Conservation (phyloP, 1,139 yeast species). For the Pichia sp. region DNA sequence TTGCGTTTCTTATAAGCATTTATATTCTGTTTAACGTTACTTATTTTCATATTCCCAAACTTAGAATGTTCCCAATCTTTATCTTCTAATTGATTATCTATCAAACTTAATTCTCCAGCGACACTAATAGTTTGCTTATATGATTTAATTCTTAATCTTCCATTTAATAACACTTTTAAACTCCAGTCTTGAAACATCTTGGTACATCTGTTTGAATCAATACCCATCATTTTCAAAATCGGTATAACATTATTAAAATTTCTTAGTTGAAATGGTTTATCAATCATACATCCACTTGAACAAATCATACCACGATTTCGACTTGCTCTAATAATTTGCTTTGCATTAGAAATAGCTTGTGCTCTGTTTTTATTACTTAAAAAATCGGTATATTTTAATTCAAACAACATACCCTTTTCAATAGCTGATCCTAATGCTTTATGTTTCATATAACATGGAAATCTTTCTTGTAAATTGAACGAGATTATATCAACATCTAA, state of each 20-base stretch:
- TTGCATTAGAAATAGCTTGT: slow-evolving; percentile 53
- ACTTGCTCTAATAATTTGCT: slow-evolving; percentile 76
- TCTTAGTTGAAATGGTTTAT: slow-evolving; percentile 45
- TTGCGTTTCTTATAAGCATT: slow-evolving; percentile 27
- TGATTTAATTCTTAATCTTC: slow-evolving; percentile 63
- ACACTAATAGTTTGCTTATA: slow-evolving; percentile 60
- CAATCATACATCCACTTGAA: slow-evolving; percentile 71
- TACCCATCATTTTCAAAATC: slow-evolving; percentile 63
- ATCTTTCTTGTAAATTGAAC: slow-evolving; percentile 55
- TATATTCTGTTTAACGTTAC: slow-evolving; percentile 26
- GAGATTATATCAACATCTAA: slow-evolving; percentile 78
- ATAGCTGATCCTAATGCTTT: slow-evolving; percentile 80
- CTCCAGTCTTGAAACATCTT: slow-evolving; percentile 57
- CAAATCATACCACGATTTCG: slow-evolving; percentile 74
- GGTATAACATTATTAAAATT: slow-evolving; percentile 64
- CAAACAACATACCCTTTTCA: slow-evolving; percentile 77
- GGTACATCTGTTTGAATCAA: slow-evolving; percentile 56
- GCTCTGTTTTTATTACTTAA: slow-evolving; percentile 33
- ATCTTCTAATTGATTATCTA: slow-evolving; percentile 27
- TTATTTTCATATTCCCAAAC: slow-evolving; percentile 4
- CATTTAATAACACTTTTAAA: slow-evolving; percentile 59
- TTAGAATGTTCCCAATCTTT: slow-evolving; percentile 9
- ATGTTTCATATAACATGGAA: slow-evolving; percentile 77
- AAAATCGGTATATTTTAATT: slow-evolving; percentile 61
- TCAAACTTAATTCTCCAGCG: slow-evolving; percentile 37